Percentiles rank a stretch among this genome's conserved stretches.
Evolutionary conservation across 2,329 filamentous ascomycete genomes (phyloP).

Genomic region (Pleoardoris graminearum): DNA sequence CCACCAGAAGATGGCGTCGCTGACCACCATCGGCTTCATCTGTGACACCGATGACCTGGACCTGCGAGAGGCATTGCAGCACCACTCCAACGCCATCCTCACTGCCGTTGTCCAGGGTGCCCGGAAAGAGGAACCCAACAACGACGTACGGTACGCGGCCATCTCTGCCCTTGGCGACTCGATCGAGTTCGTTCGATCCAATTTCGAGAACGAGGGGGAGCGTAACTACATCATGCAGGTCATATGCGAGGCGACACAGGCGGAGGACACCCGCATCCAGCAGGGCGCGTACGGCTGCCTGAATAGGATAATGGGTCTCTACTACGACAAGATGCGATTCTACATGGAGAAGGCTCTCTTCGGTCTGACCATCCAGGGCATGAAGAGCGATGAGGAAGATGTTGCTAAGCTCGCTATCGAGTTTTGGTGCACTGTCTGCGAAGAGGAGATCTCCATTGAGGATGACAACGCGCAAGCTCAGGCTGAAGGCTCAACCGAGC

Average conservation of each 20-base stretch:
- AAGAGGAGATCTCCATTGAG: slow-evolving; percentile 97
- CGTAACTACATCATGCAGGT: slow-evolving; percentile 99
- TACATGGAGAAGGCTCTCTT: slow-evolving; percentile 99
- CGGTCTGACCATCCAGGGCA: slow-evolving; percentile 93
- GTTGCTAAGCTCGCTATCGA: slow-evolving; percentile 97
- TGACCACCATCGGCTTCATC: slow-evolving; percentile 97
- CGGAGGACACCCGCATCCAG: slow-evolving; percentile 86
- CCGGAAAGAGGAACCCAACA: slow-evolving; percentile 91
- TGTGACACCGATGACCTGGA: slow-evolving; percentile 94
- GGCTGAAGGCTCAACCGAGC: slow-evolving; percentile 76
- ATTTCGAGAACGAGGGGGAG: slow-evolving; percentile 99
- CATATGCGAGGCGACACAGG: slow-evolving; percentile 97
- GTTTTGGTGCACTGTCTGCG: slow-evolving; percentile 99
- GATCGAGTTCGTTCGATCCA: slow-evolving; percentile 94
- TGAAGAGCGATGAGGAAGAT: slow-evolving; percentile 98
- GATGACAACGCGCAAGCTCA: slow-evolving; percentile 84
- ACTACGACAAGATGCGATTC: slow-evolving; percentile 99
- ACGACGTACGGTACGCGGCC: slow-evolving; percentile 87
- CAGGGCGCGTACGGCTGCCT: slow-evolving; percentile 95
- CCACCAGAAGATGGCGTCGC: slow-evolving; percentile 89
- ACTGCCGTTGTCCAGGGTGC: slow-evolving; percentile 97
- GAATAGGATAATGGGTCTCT: slow-evolving; percentile 97
- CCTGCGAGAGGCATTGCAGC: slow-evolving; percentile 75
- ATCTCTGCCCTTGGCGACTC: slow-evolving; percentile 95
- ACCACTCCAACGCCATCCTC: slow-evolving; percentile 95